These are phyloP conservation scores for Metrosideros polymorpha DNA, from an alignment of 441 rosid species.

Conservation along the genomic window DNA sequence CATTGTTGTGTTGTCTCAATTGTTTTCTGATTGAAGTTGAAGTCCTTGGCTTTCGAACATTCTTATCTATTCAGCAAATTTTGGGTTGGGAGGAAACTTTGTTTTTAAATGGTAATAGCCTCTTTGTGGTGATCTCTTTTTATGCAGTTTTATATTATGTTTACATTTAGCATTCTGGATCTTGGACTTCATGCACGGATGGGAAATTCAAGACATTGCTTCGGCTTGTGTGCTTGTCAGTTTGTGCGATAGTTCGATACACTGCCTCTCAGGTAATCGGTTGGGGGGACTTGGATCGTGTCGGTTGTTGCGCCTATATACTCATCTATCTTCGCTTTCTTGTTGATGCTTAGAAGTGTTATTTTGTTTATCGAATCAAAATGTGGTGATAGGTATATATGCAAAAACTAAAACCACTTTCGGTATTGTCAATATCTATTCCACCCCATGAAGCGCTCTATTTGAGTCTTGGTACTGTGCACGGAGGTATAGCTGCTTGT, in stretches of 20 bases:
- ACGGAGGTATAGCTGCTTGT: too few relatives aligned
- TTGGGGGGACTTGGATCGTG: not conserved
- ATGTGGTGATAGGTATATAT: not conserved
- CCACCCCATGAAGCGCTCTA: too few relatives aligned
- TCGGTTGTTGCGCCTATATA: not conserved
- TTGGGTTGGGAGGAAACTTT: not conserved
- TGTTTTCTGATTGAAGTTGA: not conserved
- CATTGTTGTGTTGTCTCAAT: not conserved
- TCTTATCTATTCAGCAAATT: not conserved
- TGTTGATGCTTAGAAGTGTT: not conserved
- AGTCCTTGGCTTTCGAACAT: not conserved
- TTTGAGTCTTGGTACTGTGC: too few relatives aligned
- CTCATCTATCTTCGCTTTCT: not conserved
- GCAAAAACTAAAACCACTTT: not conserved
- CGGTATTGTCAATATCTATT: not conserved
- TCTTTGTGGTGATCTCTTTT: not conserved
- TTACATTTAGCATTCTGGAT: not conserved
- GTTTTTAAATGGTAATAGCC: not conserved
- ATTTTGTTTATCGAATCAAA: not conserved
- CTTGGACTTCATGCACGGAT: not conserved
- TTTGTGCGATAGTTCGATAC: not conserved
- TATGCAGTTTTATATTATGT: not conserved
- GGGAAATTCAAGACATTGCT: not conserved
- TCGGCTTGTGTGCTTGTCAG: not conserved
- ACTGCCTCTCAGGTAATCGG: not conserved